Conservation (phyloP, 2,329 filamentous ascomycete species). For the Pseudogymnoascus sp. region DNA sequence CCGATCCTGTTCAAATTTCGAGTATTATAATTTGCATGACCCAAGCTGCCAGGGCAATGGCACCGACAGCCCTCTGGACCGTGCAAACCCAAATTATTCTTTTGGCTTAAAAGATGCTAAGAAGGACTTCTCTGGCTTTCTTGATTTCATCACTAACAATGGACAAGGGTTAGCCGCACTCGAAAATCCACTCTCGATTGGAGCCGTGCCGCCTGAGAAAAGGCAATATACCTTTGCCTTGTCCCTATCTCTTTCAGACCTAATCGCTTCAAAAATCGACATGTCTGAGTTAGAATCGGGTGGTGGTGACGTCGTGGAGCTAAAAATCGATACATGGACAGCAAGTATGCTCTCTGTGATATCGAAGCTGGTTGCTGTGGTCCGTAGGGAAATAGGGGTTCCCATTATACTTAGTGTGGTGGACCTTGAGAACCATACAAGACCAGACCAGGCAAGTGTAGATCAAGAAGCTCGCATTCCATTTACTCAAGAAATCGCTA, state of each 20-base stretch:
- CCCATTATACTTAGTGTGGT: conserved; percentile 52
- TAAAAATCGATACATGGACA: conserved; percentile 51
- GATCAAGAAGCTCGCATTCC: conserved; percentile 1
- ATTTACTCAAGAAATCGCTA: conserved; percentile 34
- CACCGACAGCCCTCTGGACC: conserved; percentile 33
- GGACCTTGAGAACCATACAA: conserved; percentile 29
- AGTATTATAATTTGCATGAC: conserved; percentile 51
- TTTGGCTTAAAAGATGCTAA: conserved; percentile 46
- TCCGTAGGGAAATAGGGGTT: conserved; percentile 45
- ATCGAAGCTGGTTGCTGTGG: conserved; percentile 46
- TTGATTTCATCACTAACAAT: conserved; percentile 48
- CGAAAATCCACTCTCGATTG: conserved; percentile 51
- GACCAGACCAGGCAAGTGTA: not conserved
- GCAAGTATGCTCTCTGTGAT: conserved; percentile 40
- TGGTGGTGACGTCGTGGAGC: conserved; percentile 49
- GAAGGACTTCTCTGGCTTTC: conserved; percentile 50
- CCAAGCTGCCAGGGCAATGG: conserved; percentile 30
- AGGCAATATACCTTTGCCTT: conserved; percentile 59
- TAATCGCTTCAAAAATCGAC: conserved; percentile 42
- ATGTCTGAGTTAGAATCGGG: conserved; percentile 45
- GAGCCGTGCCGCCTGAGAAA: conserved; percentile 49
- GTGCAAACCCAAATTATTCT: conserved; percentile 37
- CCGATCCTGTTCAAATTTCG: conserved; percentile 50
- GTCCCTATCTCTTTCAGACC: conserved; percentile 49
- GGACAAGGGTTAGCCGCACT: conserved; percentile 43